Base-by-base conservation (phyloP, 805 yeast species). In the Zygoascus bituminiphila region DNA sequence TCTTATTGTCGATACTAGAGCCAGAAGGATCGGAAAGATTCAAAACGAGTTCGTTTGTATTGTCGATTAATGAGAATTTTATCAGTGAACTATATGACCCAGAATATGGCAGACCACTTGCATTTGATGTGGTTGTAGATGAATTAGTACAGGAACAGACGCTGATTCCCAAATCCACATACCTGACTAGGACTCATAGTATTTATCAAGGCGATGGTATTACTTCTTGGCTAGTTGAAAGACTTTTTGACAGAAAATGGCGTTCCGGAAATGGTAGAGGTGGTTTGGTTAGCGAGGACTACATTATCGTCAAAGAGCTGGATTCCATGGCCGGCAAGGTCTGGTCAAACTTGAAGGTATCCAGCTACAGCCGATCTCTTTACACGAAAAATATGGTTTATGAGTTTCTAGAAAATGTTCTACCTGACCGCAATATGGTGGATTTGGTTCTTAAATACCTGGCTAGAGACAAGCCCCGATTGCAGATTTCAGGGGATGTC, bases 1-100 rank as follows among this genome's bases (percentile, higher is more conserved):
- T 71, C 9, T 56, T 76, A 7, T 44, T 55, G 19, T 60, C 59
- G 20, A 59, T 69, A 14, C 46, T 61, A 2, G 37, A 44, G 4
- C 29, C 54, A 6, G 60, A 55, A 8, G 55, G 58, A 5, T 64
- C 70, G 38, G 54, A 50, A 1, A 64, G 64, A 46, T 24, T 41
- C n/a, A 52, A 62, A 10, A 7, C 8, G n/a, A 10, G 15, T 15
- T 12, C 44, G 10, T 41, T 41, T 26, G 47, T 63, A 33, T 57
- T 64, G 10, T 49, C 51, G 29, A 61, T 61, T 12, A 55, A 55
- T 5, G 55, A 56, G 6, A 52, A 51, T 37, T 57, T 64, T 4
- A 17, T 58, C 10, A 49, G 51, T 1, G 51, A 26, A 20, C 51
- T 63, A 20, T 45, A 45, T 8, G 62, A 61, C 36, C 55, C 62